These are phyloP conservation scores for Vaccinium corymbosum DNA, from an alignment of 148 eudicot species.

Conservation along the genomic window DNA sequence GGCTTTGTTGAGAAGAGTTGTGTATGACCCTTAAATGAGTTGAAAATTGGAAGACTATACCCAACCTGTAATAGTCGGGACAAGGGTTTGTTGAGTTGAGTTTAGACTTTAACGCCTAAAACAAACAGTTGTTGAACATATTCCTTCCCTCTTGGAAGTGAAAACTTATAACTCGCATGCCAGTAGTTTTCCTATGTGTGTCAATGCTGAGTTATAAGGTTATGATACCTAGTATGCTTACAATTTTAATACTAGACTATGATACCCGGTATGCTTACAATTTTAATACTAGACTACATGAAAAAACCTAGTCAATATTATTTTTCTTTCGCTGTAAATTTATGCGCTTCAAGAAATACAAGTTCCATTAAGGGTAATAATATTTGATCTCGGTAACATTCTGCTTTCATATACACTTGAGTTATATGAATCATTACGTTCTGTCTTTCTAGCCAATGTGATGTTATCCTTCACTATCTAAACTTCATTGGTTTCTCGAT, in stretches of 20 bases:
- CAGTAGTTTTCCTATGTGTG: not conserved
- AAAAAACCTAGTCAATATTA: not conserved
- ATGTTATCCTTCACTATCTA: not conserved
- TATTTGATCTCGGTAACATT: too few relatives aligned
- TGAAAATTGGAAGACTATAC: too few relatives aligned
- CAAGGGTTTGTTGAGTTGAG: not conserved
- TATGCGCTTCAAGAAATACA: not conserved
- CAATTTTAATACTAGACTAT: not conserved
- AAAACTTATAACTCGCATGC: not conserved
- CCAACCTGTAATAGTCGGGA: not conserved
- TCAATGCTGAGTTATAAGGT: not conserved
- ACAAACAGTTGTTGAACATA: not conserved
- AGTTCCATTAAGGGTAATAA: not conserved
- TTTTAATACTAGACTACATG: not conserved
- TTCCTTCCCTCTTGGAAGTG: not conserved
- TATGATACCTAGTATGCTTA: not conserved
- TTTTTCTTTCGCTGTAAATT: not conserved
- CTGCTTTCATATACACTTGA: too few relatives aligned
- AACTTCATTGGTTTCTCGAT: not conserved
- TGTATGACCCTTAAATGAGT: not conserved
- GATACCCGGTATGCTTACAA: not conserved
- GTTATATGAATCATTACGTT: too few relatives aligned
- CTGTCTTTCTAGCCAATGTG: not conserved
- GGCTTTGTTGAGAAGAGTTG: not conserved
- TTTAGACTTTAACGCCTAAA: not conserved